Evolutionary conservation across 495 filamentous ascomycete species (phyloP), one percentile per base, ranked within the genome.

Genomic region (Lophiostoma macrostomum): DNA sequence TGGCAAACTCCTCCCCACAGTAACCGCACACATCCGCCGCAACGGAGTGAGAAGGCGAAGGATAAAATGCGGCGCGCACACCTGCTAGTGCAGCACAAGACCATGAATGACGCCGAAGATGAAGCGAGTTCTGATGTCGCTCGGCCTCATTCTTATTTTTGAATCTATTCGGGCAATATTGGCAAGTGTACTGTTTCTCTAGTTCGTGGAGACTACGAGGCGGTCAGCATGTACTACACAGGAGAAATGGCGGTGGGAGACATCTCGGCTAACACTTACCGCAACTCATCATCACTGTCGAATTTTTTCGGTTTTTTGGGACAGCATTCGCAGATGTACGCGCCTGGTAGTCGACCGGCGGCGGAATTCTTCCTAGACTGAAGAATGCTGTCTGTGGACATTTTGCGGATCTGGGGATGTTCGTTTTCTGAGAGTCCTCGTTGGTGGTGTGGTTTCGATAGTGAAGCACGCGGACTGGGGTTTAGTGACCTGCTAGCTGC

Each of bases 121-220:
- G 93, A 13, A 98, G 83, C 1, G 90, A 96, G 56, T 97, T 98
- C 65, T 96, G 93, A 67, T 98, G 93, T 14, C 93, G 82, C 68
- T 98, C 93, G 5, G 93, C 93, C 73, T 98, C 93, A 57, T 98
- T 98, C 70, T 98, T 98, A 74, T 98, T 98, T 70, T 98, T 98
- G 77, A 98, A 98, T 18, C 91, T 81, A 68, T 97, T 97, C 34
- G 84, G 83, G 68, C 93, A 98, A 69, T 85, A 97, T 14, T 81
- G 76, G 67, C 93, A 98, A 45, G 82, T 82, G 69, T 97, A 97
- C 69, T 98, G 94, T 67, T 97, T 98, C 66, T 98, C 93, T 58
- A 86, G 83, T 61, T 91, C 86, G 64, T 98, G 93, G n/a, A 76
- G 57, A 29, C 84, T 88, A 36, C 19, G 42, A 1, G 4, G 25